Evolutionary conservation across 140 eudicot species (phyloP).

Genomic region (Bidens hawaiensis): DNA sequence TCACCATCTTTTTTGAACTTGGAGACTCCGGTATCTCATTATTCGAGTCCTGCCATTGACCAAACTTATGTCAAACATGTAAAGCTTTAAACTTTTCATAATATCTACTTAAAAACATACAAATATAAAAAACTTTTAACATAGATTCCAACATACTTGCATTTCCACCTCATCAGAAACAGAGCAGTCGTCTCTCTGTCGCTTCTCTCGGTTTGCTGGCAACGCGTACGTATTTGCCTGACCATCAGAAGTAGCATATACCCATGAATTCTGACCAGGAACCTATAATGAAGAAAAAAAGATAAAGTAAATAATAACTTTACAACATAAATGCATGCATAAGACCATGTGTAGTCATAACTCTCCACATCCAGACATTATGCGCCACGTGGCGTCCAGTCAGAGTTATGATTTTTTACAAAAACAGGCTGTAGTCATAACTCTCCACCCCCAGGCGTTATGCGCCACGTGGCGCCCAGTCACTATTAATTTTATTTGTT

Average conservation of each 20-base stretch:
- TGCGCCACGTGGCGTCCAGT: too few species aligned
- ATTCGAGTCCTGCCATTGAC: constrained; percentile 46
- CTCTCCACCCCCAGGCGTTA: too few species aligned
- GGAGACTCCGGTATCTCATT: constrained; percentile 44
- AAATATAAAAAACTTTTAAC: neutral
- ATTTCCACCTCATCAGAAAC: constrained; percentile 48
- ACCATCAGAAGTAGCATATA: constrained; percentile 39
- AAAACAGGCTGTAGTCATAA: too few species aligned
- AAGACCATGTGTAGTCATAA: too few species aligned
- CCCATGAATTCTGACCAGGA: constrained; percentile 63
- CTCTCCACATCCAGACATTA: too few species aligned
- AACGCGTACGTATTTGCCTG: constrained; percentile 10
- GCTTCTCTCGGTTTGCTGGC: constrained; percentile 68
- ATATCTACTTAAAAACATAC: neutral
- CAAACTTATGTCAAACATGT: constrained; percentile 9
- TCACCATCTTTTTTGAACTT: constrained; percentile 69
- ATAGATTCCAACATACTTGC: constrained; percentile 33
- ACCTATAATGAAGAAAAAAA: neutral
- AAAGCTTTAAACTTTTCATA: neutral
- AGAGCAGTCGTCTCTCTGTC: constrained; percentile 57
- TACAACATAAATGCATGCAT: neutral
- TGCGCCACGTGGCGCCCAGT: too few species aligned
- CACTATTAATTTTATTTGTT: too few species aligned
- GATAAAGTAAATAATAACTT: neutral
- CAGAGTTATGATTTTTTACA: too few species aligned